A percentile compares a stretch with the other conserved stretches of the same genome.
phyloP scores from a whole-genome alignment of 768 basidiomycete genomes.

The Suillus subalutaceus region DNA sequence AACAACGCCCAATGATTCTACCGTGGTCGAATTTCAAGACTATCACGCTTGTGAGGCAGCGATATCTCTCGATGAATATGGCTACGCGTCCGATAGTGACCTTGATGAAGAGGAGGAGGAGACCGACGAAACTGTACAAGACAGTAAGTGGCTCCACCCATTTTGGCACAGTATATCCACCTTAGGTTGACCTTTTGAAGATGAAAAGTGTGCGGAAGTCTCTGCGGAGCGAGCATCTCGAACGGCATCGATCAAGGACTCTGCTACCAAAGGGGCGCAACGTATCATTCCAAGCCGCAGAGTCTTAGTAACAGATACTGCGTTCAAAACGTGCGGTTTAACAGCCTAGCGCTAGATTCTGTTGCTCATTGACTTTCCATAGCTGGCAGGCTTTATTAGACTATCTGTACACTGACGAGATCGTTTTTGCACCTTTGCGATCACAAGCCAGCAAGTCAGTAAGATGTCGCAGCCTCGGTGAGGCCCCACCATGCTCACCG shows the following conservation, averaged over 20 bases:
- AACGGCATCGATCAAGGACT: not conserved
- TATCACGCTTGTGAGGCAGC: not conserved
- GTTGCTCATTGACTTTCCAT: not conserved
- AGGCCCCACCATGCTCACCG: constrained; percentile 29
- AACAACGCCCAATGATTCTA: not conserved
- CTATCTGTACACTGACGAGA: constrained; percentile 37
- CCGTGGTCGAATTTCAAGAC: constrained; percentile 14
- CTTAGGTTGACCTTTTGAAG: not conserved
- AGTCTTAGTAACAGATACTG: constrained; percentile 16
- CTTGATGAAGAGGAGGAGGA: constrained; percentile 20
- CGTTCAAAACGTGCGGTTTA: constrained; percentile 13
- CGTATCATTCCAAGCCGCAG: constrained; percentile 8
- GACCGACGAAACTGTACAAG: not conserved
- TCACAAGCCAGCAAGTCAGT: constrained; percentile 14
- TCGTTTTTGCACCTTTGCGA: constrained; percentile 31
- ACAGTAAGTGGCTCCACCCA: not conserved
- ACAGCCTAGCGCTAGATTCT: not conserved
- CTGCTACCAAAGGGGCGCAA: not conserved
- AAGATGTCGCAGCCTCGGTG: not conserved
- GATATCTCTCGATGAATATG: constrained; percentile 18
- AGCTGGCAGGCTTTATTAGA: constrained; percentile 39
- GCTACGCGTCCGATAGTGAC: constrained; percentile 29
- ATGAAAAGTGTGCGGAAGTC: not conserved
- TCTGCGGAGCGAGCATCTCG: not conserved
- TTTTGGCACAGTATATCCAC: not conserved